phyloP scores from a whole-genome alignment of 768 basidiomycete species.

The Sarcomyxa edulis region DNA sequence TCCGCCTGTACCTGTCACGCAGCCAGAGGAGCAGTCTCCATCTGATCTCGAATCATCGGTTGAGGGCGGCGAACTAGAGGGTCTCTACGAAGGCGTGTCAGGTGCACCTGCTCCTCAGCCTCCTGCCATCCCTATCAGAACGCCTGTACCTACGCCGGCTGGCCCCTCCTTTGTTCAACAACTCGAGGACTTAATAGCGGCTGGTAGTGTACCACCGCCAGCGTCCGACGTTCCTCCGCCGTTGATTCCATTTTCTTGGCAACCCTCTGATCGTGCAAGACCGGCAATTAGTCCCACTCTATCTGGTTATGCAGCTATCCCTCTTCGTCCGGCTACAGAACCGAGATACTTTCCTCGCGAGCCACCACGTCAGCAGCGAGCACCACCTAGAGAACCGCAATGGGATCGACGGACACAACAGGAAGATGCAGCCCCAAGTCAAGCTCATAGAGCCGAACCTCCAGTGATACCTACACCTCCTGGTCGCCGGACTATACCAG shows the following conservation, averaged over 20 bases:
- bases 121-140: slow-evolving; percentile 24
- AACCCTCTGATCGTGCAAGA: too few species aligned
- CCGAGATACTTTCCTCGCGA: slow-evolving; percentile 13
- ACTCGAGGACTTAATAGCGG: slow-evolving; percentile 54
- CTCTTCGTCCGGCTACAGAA: slow-evolving; percentile 22
- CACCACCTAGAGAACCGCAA: not conserved
- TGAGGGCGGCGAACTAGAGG: too few species aligned
- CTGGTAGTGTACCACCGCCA: slow-evolving; percentile 33
- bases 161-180: slow-evolving; percentile 55
- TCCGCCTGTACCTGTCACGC: too few species aligned
- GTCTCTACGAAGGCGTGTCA: too few species aligned
- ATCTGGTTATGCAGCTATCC: slow-evolving; percentile 22
- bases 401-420: too few species aligned
- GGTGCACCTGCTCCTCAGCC: too few species aligned
- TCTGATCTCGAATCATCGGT: too few species aligned
- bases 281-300: too few species aligned
- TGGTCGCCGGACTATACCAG: not conserved
- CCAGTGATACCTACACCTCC: slow-evolving; percentile 3
- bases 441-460: too few species aligned
- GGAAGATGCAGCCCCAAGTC: too few species aligned
- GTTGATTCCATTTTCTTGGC: slow-evolving; percentile 49
- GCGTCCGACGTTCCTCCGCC: slow-evolving; percentile 44
- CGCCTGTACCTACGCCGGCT: slow-evolving; percentile 42
- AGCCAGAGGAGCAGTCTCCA: too few species aligned
- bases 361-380: slow-evolving; percentile 1